Evolutionary conservation across 164 flowering plant species (phyloP), one percentile per base, ranked within the genome.

Genomic region (Cinnamomum micranthum): DNA sequence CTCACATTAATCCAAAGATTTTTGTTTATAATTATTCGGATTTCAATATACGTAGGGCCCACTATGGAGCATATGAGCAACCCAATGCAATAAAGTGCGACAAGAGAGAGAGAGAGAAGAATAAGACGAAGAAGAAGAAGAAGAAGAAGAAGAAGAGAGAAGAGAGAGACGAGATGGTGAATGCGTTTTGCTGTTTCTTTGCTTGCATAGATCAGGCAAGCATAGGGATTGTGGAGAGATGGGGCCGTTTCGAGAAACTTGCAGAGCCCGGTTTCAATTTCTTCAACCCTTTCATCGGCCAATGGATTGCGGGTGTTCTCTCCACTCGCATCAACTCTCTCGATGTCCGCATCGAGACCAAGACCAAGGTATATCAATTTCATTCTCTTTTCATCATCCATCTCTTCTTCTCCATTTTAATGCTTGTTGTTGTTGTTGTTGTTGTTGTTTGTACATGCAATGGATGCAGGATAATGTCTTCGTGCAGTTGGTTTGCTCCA

Each of bases 331-430:
- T 92, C 86, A 22, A 35, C 70, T 93, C 97, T 67, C 97, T 95
- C 75, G 99, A 95, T 63, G 99, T 92, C 76, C 85, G 86, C 67
- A 85, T 95, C 82, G 99, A 95, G 82, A 95, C 99, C 84, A 95
- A 95, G 77, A 95, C 99, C 83, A 95, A 93, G 96, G 99, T 95
- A 52, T 13, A 55, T 19, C 6, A 15, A 4, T 55, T 20, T 7
- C 12, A 17, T 22, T 52, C 19, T 55, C 59, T 41, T 41, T 9
- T 41, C 47, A 41, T 9, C 47, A 41, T 1, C 47, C 11, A 41
- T 41, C 47, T 41, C 47, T 41, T 41, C 47, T 41, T 41, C 47
- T 41, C 47, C 47, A 41, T 41, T 41, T 41, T 41, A 41, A 41
- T 9, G 2, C 9, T 41, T 1, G 47, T 41, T 7, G 47, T 35